A percentile compares a stretch with the other conserved stretches of the same genome.
These are phyloP conservation scores for Diospyros lotus DNA, from an alignment of 148 eudicot species.

Conservation along the genomic window DNA sequence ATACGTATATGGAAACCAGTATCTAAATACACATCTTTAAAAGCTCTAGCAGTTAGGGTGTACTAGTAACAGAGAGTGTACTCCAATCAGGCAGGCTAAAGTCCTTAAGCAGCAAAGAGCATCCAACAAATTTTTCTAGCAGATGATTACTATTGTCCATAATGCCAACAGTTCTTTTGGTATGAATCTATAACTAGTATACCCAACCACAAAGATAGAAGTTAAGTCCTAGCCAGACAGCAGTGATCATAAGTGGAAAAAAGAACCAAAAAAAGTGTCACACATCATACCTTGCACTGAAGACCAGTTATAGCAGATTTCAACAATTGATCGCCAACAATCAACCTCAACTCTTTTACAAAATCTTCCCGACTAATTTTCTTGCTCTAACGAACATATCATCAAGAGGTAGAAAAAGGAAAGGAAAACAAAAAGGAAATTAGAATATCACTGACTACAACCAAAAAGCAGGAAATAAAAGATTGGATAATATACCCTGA, in stretches of 20 bases:
- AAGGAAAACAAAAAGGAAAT: neutral
- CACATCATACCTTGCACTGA: conserved; percentile 32
- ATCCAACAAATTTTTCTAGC: neutral
- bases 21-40: neutral
- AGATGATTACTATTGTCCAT: too few species aligned
- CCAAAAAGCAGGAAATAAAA: conserved; percentile 1
- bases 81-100: neutral
- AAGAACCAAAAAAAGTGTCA: neutral
- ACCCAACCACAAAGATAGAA: neutral
- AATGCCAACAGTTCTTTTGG: neutral
- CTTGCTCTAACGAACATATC: conserved; percentile 27
- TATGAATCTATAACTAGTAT: conserved; percentile 5
- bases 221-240: neutral
- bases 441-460: neutral
- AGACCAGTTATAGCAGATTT: conserved; percentile 33
- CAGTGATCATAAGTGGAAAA: neutral
- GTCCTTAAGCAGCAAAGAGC: neutral
- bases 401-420: neutral
- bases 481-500: conserved; percentile 18
- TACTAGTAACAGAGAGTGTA: neutral
- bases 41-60: too few species aligned
- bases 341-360: conserved; percentile 33
- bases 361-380: conserved; percentile 35
- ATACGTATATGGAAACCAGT: too few species aligned
- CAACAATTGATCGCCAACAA: conserved; percentile 43